Conservation (phyloP, 148 eudicot species). For the Suaeda aralocaspica region DNA sequence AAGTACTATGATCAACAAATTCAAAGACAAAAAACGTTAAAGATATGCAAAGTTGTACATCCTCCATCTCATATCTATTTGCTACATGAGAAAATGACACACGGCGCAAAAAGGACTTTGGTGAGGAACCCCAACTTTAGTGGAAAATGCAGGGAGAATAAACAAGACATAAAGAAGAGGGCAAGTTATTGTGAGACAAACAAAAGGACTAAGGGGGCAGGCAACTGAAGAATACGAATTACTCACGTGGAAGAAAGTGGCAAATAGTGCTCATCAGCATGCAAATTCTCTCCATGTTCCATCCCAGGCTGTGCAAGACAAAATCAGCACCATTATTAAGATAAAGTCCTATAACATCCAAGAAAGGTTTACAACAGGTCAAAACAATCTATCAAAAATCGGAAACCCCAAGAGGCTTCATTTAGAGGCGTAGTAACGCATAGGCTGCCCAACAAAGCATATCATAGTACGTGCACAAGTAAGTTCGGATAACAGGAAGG, state of each 20-base stretch:
- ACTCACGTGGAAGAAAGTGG: constrained; percentile 45
- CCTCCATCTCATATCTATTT: too few relatives aligned
- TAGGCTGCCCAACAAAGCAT: too few relatives aligned
- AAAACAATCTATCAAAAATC: not conserved
- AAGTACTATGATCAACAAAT: not conserved
- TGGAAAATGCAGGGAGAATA: too few relatives aligned
- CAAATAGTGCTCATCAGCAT: constrained; percentile 47
- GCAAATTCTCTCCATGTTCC: constrained; percentile 45
- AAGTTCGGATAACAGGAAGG: not conserved
- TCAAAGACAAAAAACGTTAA: not conserved
- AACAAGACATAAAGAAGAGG: too few relatives aligned
- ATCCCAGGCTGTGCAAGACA: constrained; percentile 42
- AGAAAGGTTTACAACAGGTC: not conserved
- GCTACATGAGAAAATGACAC: too few relatives aligned
- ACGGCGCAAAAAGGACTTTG: too few relatives aligned
- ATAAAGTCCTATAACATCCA: not conserved
- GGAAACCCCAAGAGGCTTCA: not conserved
- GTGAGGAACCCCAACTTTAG: too few relatives aligned
- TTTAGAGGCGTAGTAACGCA: too few relatives aligned
- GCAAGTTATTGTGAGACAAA: too few relatives aligned
- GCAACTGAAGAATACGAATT: not conserved
- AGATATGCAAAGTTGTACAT: not conserved
- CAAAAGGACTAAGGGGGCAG: too few relatives aligned
- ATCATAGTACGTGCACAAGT: not conserved
- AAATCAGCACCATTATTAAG: constrained; percentile 20